Evolutionary conservation across 2,329 filamentous ascomycete species (phyloP).

Genomic region (Ophidiomyces ophidiicola): DNA sequence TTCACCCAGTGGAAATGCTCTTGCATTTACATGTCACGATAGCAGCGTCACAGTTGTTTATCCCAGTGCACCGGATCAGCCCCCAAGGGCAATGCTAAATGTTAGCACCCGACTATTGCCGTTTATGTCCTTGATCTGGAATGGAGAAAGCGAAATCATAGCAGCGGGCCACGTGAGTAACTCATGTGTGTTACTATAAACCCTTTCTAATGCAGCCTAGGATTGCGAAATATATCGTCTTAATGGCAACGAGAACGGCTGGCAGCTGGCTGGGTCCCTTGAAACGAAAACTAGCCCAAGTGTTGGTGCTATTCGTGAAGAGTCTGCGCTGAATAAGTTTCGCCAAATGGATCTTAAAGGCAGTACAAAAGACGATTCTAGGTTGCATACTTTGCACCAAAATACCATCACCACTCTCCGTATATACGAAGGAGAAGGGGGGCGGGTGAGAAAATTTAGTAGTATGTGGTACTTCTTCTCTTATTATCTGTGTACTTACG

Average conservation of each 20-base stretch:
- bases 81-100: conserved; percentile 78
- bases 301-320: conserved; percentile 55
- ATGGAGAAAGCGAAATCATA: conserved; percentile 80
- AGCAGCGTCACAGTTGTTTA: conserved; percentile 96
- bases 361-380: conserved; percentile 79
- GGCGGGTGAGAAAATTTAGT: conserved; percentile 64
- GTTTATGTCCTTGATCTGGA: conserved; percentile 90
- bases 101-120: conserved; percentile 82
- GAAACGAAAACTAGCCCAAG: conserved; percentile 59
- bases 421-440: conserved; percentile 55
- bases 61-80: conserved; percentile 78
- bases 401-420: conserved; percentile 86
- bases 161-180: conserved; percentile 67
- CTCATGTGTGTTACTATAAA: neutral
- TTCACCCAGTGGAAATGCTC: conserved; percentile 80
- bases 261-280: conserved; percentile 70
- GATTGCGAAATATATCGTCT: conserved; percentile 82
- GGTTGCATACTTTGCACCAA: conserved; percentile 89
- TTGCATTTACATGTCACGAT: conserved; percentile 90
- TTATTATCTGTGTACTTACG: conserved; percentile 11
- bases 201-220: conserved; percentile 22
- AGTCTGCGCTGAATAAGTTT: conserved; percentile 96
- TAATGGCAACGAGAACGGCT: conserved; percentile 63
- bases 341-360: conserved; percentile 97
- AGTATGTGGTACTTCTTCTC: conserved; percentile 45